A percentile compares a stretch with the other conserved stretches of the same genome.
Evolutionary conservation across 176 grass and related monocot species (phyloP).

Genomic region (Rhynchospora pubera): DNA sequence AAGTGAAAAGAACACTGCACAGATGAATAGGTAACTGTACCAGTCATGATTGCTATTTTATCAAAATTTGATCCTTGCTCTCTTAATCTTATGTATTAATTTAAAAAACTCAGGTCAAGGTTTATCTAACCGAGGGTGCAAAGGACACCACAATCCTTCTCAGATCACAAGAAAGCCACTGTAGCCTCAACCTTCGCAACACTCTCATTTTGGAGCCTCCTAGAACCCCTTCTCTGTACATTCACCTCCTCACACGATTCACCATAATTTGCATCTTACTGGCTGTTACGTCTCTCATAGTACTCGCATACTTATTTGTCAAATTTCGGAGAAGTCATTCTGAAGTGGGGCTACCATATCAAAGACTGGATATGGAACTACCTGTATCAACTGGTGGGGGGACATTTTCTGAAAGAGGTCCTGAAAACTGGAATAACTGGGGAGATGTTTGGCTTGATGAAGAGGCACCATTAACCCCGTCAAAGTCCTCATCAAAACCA

Average conservation of each 20-base stretch:
- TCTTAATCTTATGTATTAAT: background rate
- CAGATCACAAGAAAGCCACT: slow-evolving; percentile 36
- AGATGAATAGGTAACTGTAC: background rate
- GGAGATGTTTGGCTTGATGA: slow-evolving; percentile 81
- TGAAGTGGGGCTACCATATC: slow-evolving; percentile 23
- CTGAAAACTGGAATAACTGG: slow-evolving; percentile 77
- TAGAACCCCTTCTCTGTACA: slow-evolving; percentile 11
- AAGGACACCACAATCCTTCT: slow-evolving; percentile 50
- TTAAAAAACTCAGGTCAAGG: slow-evolving; percentile 36
- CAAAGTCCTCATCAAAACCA: slow-evolving; percentile 46
- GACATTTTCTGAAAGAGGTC: slow-evolving; percentile 19
- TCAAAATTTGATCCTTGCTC: background rate
- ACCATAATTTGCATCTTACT: slow-evolving; percentile 35
- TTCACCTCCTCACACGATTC: slow-evolving; percentile 23
- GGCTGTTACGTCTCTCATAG: slow-evolving; percentile 36
- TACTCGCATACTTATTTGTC: slow-evolving; percentile 33
- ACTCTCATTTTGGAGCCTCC: slow-evolving; percentile 23
- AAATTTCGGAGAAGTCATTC: slow-evolving; percentile 26
- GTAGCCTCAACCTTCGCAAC: slow-evolving; percentile 51
- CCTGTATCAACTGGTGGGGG: slow-evolving; percentile 56
- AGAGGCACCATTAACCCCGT: slow-evolving; percentile 68
- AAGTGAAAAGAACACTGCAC: background rate
- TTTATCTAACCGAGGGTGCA: slow-evolving; percentile 31
- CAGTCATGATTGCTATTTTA: background rate
- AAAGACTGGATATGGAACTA: slow-evolving; percentile 47